Evolutionary conservation across 2,329 filamentous ascomycete genomes (phyloP).

Genomic region (Hyphodiscus sp.): DNA sequence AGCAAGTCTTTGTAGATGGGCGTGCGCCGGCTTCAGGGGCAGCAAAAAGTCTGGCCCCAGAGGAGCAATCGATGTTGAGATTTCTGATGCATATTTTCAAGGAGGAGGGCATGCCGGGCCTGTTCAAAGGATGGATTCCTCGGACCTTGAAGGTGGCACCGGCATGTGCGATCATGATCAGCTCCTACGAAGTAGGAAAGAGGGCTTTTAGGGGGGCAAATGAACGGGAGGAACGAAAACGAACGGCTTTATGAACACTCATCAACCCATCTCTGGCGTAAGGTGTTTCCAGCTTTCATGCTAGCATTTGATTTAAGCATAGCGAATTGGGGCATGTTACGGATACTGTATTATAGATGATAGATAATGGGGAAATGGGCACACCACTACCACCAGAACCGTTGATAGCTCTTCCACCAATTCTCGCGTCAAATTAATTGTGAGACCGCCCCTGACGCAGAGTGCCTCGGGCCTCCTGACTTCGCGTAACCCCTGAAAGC

Average conservation of each 20-base stretch:
- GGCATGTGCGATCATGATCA: constrained; percentile 98
- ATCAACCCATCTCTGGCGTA: constrained; percentile 6
- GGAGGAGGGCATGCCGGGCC: constrained; percentile 70
- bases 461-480: constrained; percentile 17
- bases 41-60: constrained; percentile 46
- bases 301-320: constrained; percentile 3
- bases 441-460: not conserved
- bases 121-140: constrained; percentile 90
- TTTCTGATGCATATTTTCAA: constrained; percentile 89
- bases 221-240: constrained; percentile 34
- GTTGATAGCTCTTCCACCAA: not conserved
- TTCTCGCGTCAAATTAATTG: not conserved
- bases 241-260: constrained; percentile 15
- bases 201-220: constrained; percentile 76
- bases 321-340: constrained; percentile 9
- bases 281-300: constrained; percentile 4
- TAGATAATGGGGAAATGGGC: constrained; percentile 3
- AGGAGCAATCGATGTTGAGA: constrained; percentile 70
- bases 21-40: constrained; percentile 29
- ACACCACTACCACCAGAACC: not conserved
- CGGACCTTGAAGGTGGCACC: constrained; percentile 91
- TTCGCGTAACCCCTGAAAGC: constrained; percentile 14
- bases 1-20: constrained; percentile 71
- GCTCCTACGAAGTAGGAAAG: constrained; percentile 94
- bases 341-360: constrained; percentile 11